Base-by-base conservation (phyloP, 306 rosid genomes). In the Herpetospermum pedunculosum region DNA sequence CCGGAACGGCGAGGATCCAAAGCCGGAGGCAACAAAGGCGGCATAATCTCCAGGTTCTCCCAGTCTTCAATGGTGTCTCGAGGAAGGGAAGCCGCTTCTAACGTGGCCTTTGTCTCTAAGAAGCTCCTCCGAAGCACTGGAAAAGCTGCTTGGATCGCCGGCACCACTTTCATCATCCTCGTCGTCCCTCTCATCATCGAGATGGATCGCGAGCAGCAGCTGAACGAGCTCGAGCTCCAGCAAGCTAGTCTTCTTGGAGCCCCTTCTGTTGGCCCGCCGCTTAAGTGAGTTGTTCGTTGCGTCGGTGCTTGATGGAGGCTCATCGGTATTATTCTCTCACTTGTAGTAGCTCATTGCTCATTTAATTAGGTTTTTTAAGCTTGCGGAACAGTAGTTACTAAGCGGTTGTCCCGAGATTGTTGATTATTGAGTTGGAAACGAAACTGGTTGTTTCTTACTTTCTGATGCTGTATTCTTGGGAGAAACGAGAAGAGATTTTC, bases 171-270 rank as follows among this genome's bases (percentile, higher is more conserved):
- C 77, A 83, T 89, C 64, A 54, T 93, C 21, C 87, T 93, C 57
- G 87, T 86, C 14, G 97, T 90, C 0, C 98, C 98, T 4, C 81
- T 93, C 76, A 88, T 93, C 74, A 88, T 93, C 77, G 96, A 85
- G 72, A 93, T 90, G 93, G 98, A 93, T 84, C 98, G 98, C 52
- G 98, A 93, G 60, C 97, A 90, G 87, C 98, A 90, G 86, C 43
- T 88, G 79, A 93, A 72, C 77, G 98, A 93, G 34, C 86, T 90
- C 77, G 97, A 93, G 80, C 93, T 90, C 73, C 97, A 93, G 79
- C 96, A 90, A 82, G 96, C 93, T 63, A 93, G 89, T 83, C 79
- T 93, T 75, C 97, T 93, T 34, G 98, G 98, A 15, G 74, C 92
- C 15, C 79, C 91, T 0, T 53, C 59, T 8, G 55, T 32, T 44